phyloP scores from a whole-genome alignment of 257 asterid species.

The Jaltomata sinuosa region DNA sequence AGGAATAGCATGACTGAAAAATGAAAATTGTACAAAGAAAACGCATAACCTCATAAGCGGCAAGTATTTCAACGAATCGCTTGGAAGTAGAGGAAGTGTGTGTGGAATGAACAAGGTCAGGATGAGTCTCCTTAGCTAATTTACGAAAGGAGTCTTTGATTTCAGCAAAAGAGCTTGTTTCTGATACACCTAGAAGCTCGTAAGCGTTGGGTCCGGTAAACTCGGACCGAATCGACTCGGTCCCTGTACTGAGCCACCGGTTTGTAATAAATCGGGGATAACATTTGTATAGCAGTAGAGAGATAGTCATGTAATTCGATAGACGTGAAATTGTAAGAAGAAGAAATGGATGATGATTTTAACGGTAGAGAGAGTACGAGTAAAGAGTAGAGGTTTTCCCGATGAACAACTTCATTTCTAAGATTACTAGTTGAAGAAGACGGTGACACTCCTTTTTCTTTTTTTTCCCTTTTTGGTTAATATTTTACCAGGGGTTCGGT shows the following conservation, averaged over 20 bases:
- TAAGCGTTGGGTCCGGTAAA: slow-evolving; percentile 64
- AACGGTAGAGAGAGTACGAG: background rate
- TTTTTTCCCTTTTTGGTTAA: background rate
- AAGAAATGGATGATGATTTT: background rate
- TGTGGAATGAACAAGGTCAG: slow-evolving; percentile 51
- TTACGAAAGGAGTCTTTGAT: slow-evolving; percentile 70
- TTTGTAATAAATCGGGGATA: slow-evolving; percentile 11
- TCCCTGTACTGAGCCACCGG: slow-evolving; percentile 44
- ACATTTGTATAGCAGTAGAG: background rate
- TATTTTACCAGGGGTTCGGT: background rate
- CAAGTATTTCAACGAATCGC: slow-evolving; percentile 66
- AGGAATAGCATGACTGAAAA: background rate
- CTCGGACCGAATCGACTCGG: slow-evolving; percentile 50
- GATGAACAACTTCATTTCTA: background rate
- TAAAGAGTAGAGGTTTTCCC: background rate
- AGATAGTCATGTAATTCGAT: background rate
- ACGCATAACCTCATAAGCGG: slow-evolving; percentile 76
- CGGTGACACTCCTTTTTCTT: background rate
- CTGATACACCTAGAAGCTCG: slow-evolving; percentile 65
- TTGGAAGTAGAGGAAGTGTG: slow-evolving; percentile 34
- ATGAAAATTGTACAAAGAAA: background rate
- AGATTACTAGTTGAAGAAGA: background rate
- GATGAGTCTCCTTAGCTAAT: slow-evolving; percentile 93
- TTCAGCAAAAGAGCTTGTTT: slow-evolving; percentile 57
- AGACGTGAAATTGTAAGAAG: background rate